A percentile compares a stretch with the other conserved stretches of the same genome.
Conservation (phyloP, 257 asterid species). For the Scutellaria baicalensis region DNA sequence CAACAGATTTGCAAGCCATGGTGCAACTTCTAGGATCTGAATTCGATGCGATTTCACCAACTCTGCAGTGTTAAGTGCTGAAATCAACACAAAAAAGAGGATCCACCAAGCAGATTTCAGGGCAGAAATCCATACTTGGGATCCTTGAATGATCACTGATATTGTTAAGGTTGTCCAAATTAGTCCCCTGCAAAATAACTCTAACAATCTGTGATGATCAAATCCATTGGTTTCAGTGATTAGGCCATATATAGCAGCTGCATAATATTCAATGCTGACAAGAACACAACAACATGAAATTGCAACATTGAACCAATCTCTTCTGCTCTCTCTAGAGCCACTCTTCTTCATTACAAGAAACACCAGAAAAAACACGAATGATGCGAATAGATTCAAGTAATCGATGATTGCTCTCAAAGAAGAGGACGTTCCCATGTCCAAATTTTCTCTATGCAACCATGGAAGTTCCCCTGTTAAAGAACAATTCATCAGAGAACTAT, state of each 20-base stretch:
- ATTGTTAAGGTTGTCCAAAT: slow-evolving; percentile 43
- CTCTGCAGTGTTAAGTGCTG: slow-evolving; percentile 32
- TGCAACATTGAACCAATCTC: slow-evolving; percentile 23
- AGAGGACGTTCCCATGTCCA: slow-evolving; percentile 24
- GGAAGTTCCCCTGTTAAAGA: slow-evolving; percentile 38
- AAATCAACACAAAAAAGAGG: slow-evolving; percentile 28
- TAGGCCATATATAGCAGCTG: slow-evolving; percentile 22
- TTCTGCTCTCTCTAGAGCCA: slow-evolving; percentile 11
- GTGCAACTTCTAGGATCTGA: slow-evolving; percentile 27
- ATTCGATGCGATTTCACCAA: slow-evolving; percentile 15
- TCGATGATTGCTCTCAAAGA: slow-evolving; percentile 29
- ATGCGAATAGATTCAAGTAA: slow-evolving; percentile 29
- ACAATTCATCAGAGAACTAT: neutral
- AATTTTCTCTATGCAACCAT: slow-evolving; percentile 31
- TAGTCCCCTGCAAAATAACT: slow-evolving; percentile 32
- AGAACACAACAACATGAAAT: slow-evolving; percentile 33
- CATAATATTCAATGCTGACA: slow-evolving; percentile 30
- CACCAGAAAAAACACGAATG: slow-evolving; percentile 27
- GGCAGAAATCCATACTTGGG: slow-evolving; percentile 23
- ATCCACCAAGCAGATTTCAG: slow-evolving; percentile 58
- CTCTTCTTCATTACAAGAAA: slow-evolving; percentile 19
- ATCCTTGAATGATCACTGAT: slow-evolving; percentile 40
- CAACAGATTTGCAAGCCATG: slow-evolving; percentile 49
- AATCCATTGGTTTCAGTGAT: neutral
- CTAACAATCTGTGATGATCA: slow-evolving; percentile 25